A percentile compares a stretch with the other conserved stretches of the same genome.
Evolutionary conservation across 1,139 yeast species (phyloP).

Genomic region (Magnusiomyces sp.): DNA sequence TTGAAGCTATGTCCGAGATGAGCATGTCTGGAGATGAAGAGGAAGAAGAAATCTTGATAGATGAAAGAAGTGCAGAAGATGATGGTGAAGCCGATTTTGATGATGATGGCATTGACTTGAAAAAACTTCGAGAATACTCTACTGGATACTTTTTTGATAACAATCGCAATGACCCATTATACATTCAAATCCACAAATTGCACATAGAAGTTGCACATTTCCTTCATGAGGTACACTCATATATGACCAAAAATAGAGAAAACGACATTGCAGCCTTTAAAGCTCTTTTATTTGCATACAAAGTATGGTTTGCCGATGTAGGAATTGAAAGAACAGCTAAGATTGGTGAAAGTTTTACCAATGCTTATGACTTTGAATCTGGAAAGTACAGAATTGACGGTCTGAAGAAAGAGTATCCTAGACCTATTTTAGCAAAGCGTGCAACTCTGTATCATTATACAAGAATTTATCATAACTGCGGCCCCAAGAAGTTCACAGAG

Average conservation of each 20-base stretch:
- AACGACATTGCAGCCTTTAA: constrained; percentile 67
- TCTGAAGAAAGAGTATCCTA: constrained; percentile 63
- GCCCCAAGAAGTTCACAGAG: constrained; percentile 62
- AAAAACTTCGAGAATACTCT: constrained; percentile 30
- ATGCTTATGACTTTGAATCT: constrained; percentile 41
- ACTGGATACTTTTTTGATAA: constrained; percentile 42
- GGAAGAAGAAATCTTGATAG: constrained; percentile 22
- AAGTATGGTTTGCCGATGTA: constrained; percentile 78
- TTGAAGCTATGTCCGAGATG: constrained; percentile 12
- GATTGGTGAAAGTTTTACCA: constrained; percentile 40
- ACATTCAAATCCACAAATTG: constrained; percentile 52
- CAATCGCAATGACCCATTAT: constrained; percentile 37
- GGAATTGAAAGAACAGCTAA: constrained; percentile 66
- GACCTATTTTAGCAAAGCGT: constrained; percentile 69
- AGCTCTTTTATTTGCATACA: constrained; percentile 55
- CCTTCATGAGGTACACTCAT: constrained; percentile 51
- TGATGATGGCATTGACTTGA: constrained; percentile 25
- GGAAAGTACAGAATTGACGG: constrained; percentile 42
- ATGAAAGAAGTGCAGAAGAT: constrained; percentile 34
- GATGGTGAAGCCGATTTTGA: constrained; percentile 32
- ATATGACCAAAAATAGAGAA: constrained; percentile 43
- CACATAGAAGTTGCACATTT: constrained; percentile 58
- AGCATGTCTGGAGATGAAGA: constrained; percentile 10
- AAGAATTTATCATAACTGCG: constrained; percentile 65
- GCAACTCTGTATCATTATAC: constrained; percentile 72